A percentile compares a stretch with the other conserved stretches of the same genome.
Conservation (phyloP, 1,284 basidiomycete species). For the Apiotrichum porosum region DNA sequence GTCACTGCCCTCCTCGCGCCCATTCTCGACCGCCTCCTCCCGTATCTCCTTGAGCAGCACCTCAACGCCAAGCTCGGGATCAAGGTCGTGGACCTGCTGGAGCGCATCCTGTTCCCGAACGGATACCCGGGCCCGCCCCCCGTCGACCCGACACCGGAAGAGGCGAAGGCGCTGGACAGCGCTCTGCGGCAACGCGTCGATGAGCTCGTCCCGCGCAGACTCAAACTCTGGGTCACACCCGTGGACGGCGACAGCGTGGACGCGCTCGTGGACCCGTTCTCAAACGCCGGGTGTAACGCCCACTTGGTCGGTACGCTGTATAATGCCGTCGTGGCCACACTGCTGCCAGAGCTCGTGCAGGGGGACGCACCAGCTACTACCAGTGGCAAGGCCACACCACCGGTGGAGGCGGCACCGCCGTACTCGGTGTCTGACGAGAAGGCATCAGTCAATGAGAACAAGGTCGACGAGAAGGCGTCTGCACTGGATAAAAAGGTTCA, state of each 20-base stretch:
- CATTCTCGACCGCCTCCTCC: conserved; percentile 33
- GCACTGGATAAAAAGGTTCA: too few relatives aligned
- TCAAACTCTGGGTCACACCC: background rate
- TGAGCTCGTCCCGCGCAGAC: background rate
- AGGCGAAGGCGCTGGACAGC: conserved; percentile 16
- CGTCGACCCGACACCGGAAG: conserved; percentile 36
- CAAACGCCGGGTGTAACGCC: conserved; percentile 35
- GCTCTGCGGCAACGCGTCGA: background rate
- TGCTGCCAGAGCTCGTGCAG: conserved; percentile 32
- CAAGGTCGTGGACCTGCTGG: conserved; percentile 24
- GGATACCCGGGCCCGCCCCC: conserved; percentile 38
- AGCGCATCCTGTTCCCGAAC: conserved; percentile 37
- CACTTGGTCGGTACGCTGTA: conserved; percentile 38
- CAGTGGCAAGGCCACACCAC: too few relatives aligned
- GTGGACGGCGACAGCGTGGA: background rate
- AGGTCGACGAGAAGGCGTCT: background rate
- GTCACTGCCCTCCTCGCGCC: conserved; percentile 21
- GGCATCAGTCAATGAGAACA: background rate
- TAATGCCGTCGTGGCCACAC: conserved; percentile 23
- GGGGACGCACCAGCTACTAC: background rate
- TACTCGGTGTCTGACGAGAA: too few relatives aligned
- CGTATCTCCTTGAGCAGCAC: conserved; percentile 20
- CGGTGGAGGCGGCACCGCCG: too few relatives aligned
- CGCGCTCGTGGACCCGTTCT: conserved; percentile 25
- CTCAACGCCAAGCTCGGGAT: conserved; percentile 21